Conservation (phyloP, 805 yeast species). For the Saturnispora zaruensis region DNA sequence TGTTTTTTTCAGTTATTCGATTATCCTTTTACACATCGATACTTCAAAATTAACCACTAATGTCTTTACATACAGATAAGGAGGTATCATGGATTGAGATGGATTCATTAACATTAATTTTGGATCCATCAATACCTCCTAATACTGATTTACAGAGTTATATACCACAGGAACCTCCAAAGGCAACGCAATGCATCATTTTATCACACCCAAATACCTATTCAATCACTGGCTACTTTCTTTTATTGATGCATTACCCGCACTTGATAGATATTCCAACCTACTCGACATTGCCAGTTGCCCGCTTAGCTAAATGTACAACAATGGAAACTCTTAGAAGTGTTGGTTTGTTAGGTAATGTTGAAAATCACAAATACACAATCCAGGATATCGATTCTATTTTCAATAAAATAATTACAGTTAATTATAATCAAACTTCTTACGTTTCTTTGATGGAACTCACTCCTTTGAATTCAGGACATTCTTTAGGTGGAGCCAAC, state of each 20-base stretch:
- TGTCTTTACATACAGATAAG: not conserved
- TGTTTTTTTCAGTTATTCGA: not conserved
- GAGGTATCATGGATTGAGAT: not conserved
- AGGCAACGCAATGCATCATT: slow-evolving; percentile 31
- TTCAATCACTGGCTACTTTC: slow-evolving; percentile 71
- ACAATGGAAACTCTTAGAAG: slow-evolving; percentile 77
- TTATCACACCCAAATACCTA: slow-evolving; percentile 82
- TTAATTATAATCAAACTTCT: slow-evolving; percentile 75
- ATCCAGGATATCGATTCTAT: slow-evolving; percentile 1
- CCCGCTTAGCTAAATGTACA: slow-evolving; percentile 75
- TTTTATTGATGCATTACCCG: slow-evolving; percentile 51
- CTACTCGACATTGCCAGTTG: slow-evolving; percentile 84
- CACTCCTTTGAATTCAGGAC: slow-evolving; percentile 88
- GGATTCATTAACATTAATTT: not conserved
- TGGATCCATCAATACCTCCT: not conserved
- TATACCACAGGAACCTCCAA: slow-evolving; percentile 13
- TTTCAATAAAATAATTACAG: slow-evolving; percentile 59
- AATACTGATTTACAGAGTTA: slow-evolving; percentile 10
- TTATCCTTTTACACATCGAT: not conserved
- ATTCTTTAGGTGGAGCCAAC: slow-evolving; percentile 85
- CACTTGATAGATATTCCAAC: slow-evolving; percentile 59
- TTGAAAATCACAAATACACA: slow-evolving; percentile 43
- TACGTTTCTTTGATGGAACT: slow-evolving; percentile 36
- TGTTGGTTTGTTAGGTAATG: slow-evolving; percentile 68
- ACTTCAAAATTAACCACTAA: not conserved